Percentiles rank a stretch among this genome's conserved stretches.
Evolutionary conservation across 306 rosid species (phyloP).

Genomic region (Biancaea sappan): DNA sequence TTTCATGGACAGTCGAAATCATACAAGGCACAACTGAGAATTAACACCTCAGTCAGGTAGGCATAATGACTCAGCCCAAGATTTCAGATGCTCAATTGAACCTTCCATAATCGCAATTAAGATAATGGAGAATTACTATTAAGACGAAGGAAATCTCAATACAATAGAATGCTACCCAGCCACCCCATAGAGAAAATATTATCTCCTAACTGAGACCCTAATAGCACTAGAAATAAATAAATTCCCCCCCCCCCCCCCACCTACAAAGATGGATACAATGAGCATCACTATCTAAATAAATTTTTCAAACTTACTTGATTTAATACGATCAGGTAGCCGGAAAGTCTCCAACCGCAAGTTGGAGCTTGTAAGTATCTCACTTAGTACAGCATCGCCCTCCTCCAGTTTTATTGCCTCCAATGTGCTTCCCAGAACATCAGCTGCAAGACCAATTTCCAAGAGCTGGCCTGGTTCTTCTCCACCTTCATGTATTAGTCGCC

Average conservation of each 20-base stretch:
- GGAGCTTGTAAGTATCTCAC: constrained; percentile 47
- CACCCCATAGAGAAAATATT: constrained; percentile 43
- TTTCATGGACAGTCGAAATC: neutral
- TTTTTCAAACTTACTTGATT: constrained; percentile 64
- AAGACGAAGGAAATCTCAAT: constrained; percentile 27
- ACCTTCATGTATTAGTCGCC: constrained; percentile 54
- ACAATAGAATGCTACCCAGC: constrained; percentile 47
- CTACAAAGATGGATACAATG: constrained; percentile 49
- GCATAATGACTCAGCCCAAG: constrained; percentile 27
- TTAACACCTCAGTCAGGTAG: constrained; percentile 11
- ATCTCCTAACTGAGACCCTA: constrained; percentile 55
- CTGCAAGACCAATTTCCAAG: constrained; percentile 68
- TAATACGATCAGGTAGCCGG: constrained; percentile 56
- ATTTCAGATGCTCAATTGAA: constrained; percentile 52
- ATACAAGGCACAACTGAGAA: constrained; percentile 10
- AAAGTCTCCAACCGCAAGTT: constrained; percentile 67
- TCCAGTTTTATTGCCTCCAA: constrained; percentile 64
- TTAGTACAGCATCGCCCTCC: constrained; percentile 62
- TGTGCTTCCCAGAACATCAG: constrained; percentile 69
- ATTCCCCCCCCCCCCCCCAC: constrained; percentile 20
- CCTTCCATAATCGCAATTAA: constrained; percentile 35
- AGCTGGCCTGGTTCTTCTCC: constrained; percentile 83
- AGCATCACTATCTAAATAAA: constrained; percentile 76
- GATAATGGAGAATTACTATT: neutral
- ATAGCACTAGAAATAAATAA: constrained; percentile 44